Evolutionary conservation across 225 moss, liverwort and hornwort genomes (phyloP).

Genomic region (Bryum argenteum): DNA sequence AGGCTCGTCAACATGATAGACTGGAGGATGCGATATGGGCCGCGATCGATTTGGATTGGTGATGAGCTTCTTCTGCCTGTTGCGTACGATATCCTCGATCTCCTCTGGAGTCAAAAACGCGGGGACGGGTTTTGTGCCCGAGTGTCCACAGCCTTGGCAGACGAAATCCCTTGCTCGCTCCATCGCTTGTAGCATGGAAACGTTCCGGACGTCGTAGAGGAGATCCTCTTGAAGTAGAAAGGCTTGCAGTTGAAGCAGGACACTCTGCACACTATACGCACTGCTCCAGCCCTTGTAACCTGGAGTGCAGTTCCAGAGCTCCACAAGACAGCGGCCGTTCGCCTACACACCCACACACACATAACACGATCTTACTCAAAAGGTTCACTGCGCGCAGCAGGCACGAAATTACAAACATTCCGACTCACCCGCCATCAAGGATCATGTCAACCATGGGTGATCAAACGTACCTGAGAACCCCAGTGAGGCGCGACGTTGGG

Average conservation of each 20-base stretch:
- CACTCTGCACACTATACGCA: slow-evolving; percentile 26
- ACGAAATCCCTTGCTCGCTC: slow-evolving; percentile 11
- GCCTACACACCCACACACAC: neutral
- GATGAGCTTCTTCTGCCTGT: slow-evolving; percentile 20
- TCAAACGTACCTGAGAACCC: slow-evolving; percentile 4
- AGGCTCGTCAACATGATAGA: neutral
- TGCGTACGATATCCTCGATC: slow-evolving; percentile 4
- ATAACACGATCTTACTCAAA: neutral
- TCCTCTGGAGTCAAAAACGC: slow-evolving; percentile 13
- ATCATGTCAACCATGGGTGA: neutral
- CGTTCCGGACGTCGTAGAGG: slow-evolving; percentile 24
- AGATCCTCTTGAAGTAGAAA: slow-evolving; percentile 26
- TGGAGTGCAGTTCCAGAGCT: slow-evolving; percentile 23
- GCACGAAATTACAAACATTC: no score
- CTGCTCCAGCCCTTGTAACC: slow-evolving; percentile 27
- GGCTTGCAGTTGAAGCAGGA: slow-evolving; percentile 22
- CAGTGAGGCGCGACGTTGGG: slow-evolving; percentile 14
- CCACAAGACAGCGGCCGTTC: slow-evolving; percentile 21
- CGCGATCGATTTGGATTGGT: neutral
- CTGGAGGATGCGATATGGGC: neutral
- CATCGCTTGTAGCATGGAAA: slow-evolving; percentile 13
- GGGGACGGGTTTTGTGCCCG: slow-evolving; percentile 16
- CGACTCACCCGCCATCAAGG: neutral
- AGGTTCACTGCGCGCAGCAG: no score
- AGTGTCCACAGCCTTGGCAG: slow-evolving; percentile 20